These are phyloP conservation scores for Termitomyces sp. DNA, from an alignment of 768 basidiomycete genomes.

Conservation along the genomic window DNA sequence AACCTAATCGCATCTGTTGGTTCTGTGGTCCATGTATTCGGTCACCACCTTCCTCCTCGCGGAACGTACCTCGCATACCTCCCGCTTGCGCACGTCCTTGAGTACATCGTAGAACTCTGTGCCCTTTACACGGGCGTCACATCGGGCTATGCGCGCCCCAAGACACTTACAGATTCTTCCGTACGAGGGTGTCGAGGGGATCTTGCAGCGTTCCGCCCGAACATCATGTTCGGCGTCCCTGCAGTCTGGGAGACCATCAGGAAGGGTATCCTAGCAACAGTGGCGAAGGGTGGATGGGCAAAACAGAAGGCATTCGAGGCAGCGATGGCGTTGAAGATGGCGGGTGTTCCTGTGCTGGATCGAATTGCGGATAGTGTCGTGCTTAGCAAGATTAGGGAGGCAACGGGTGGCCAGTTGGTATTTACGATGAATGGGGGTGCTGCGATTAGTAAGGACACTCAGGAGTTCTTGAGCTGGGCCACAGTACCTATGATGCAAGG, in stretches of 20 bases:
- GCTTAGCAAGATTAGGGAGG: conserved; percentile 70
- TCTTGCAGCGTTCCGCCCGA: conserved; percentile 74
- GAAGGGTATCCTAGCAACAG: conserved; percentile 86
- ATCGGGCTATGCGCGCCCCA: conserved; percentile 86
- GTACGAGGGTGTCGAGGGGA: conserved; percentile 87
- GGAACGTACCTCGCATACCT: conserved; percentile 87
- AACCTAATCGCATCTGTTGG: conserved; percentile 89
- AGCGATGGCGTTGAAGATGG: conserved; percentile 74
- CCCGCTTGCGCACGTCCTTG: conserved; percentile 92
- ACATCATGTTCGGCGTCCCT: conserved; percentile 91
- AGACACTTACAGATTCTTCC: conserved; percentile 94
- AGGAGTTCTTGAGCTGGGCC: conserved; percentile 82
- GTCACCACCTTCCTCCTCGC: conserved; percentile 53
- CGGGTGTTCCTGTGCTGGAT: conserved; percentile 61
- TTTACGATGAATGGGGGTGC: conserved; percentile 85
- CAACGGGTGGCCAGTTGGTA: conserved; percentile 85
- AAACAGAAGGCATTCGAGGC: conserved; percentile 78
- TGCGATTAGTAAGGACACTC: conserved; percentile 79
- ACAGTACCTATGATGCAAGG: conserved; percentile 86
- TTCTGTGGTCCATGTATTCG: conserved; percentile 65
- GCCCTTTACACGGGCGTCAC: conserved; percentile 75
- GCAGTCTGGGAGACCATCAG: conserved; percentile 97
- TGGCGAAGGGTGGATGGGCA: conserved; percentile 61
- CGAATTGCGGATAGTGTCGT: conserved; percentile 72
- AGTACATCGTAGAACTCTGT: conserved; percentile 87